Evolutionary conservation across 106 monocot genomes (phyloP).

Genomic region (Ottelia alismoides): DNA sequence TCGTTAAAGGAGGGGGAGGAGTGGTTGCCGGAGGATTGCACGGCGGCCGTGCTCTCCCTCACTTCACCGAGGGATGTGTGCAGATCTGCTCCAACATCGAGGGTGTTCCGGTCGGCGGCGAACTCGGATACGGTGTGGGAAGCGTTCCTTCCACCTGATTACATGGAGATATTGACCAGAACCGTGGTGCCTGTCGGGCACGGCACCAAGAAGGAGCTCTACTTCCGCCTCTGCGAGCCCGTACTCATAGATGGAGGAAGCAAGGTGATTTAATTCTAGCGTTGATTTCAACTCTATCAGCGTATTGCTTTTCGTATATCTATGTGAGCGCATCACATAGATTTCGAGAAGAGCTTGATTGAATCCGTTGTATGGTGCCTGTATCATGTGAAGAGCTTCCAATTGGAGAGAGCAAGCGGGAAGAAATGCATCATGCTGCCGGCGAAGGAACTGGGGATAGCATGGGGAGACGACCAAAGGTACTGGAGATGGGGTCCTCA

Average conservation of each 20-base stretch:
- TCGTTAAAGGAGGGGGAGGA: no score
- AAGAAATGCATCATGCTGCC: constrained; percentile 51
- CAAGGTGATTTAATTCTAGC: not conserved
- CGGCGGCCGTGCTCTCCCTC: constrained; percentile 28
- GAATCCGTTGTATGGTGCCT: not conserved
- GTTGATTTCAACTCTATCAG: not conserved
- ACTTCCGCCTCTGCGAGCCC: constrained; percentile 29
- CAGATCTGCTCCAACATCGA: constrained; percentile 18
- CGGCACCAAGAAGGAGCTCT: constrained; percentile 35
- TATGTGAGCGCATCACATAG: no score
- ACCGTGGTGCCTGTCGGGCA: constrained; percentile 5
- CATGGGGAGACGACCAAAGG: constrained; percentile 31
- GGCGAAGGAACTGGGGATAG: constrained; percentile 41
- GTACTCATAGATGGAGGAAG: not conserved
- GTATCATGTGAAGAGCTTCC: constrained; percentile 33
- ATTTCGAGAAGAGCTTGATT: not conserved
- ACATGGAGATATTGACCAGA: constrained; percentile 13
- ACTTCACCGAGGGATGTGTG: constrained; percentile 38
- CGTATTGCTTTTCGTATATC: not conserved
- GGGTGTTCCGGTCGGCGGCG: constrained; percentile 23
- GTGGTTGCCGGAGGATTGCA: constrained; percentile 37
- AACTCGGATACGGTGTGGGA: constrained; percentile 36
- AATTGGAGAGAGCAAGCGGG: constrained; percentile 42
- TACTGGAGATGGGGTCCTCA: constrained; percentile 45
- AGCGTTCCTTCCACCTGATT: constrained; percentile 37